Conservation (phyloP, 768 basidiomycete genomes). For the Podaxis carcinomalis region DNA sequence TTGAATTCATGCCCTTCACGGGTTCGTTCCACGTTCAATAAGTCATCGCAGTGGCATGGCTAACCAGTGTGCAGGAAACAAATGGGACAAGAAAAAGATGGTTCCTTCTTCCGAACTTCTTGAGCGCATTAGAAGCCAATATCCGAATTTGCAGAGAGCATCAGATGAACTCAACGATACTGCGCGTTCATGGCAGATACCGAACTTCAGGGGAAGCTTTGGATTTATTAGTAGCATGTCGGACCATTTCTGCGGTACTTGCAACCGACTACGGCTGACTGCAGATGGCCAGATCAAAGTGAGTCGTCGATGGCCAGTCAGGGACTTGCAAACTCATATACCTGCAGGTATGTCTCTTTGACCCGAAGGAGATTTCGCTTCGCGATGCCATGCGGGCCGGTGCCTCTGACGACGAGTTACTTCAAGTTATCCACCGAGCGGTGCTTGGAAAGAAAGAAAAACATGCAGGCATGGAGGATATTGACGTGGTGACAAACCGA, state of each 20-base stretch:
- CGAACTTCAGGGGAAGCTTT: slow-evolving; percentile 63
- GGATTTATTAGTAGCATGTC: slow-evolving; percentile 96
- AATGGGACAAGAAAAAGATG: slow-evolving; percentile 83
- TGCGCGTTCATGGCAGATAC: slow-evolving; percentile 75
- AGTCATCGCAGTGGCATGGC: not conserved
- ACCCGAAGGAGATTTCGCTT: slow-evolving; percentile 78
- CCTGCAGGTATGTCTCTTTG: slow-evolving; percentile 81
- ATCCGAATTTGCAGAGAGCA: slow-evolving; percentile 52
- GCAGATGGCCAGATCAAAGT: slow-evolving; percentile 91
- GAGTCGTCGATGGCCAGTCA: slow-evolving; percentile 6
- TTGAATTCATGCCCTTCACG: slow-evolving; percentile 94
- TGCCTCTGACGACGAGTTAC: slow-evolving; percentile 58
- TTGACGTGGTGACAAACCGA: slow-evolving; percentile 71
- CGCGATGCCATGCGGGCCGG: slow-evolving; percentile 69
- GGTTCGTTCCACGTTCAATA: slow-evolving; percentile 35
- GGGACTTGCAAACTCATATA: not conserved
- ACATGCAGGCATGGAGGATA: slow-evolving; percentile 81
- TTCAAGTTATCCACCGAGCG: slow-evolving; percentile 57
- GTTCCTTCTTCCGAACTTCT: slow-evolving; percentile 69
- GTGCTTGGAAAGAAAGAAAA: slow-evolving; percentile 72
- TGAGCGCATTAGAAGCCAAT: slow-evolving; percentile 36
- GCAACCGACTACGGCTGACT: slow-evolving; percentile 82
- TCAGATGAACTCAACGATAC: slow-evolving; percentile 74
- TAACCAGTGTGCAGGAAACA: slow-evolving; percentile 53
- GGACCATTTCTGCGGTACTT: slow-evolving; percentile 85